Evolutionary conservation across 208 protist genomes (phyloP).

Genomic region (Naegleria fowleri): DNA sequence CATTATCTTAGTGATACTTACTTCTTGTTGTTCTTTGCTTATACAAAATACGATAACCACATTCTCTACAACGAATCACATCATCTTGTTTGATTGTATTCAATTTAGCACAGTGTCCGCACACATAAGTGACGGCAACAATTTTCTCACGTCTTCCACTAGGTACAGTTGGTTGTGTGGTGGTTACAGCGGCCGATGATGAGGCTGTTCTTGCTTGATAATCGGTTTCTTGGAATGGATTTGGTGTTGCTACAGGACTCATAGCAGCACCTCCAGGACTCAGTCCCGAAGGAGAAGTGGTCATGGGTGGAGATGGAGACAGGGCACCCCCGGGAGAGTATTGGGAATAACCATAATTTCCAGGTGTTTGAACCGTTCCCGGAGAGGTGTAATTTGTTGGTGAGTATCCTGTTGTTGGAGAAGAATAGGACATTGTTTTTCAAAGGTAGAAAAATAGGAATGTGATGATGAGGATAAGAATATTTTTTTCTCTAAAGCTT

Average conservation of each 20-base stretch:
- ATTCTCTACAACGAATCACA: constrained; percentile 22
- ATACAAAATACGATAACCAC: constrained; percentile 32
- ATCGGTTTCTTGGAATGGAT: not conserved
- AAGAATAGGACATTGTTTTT: not conserved
- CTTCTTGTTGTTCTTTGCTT: constrained; percentile 29
- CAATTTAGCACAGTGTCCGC: not conserved
- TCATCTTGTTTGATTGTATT: constrained; percentile 28
- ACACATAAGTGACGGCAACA: constrained; percentile 15
- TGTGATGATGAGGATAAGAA: too few species aligned
- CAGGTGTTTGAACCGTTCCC: not conserved
- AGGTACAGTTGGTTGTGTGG: not conserved
- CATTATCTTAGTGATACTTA: constrained; percentile 8
- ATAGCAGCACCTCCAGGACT: not conserved
- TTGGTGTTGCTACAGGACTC: not conserved
- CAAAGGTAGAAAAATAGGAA: too few species aligned
- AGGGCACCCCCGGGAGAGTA: too few species aligned
- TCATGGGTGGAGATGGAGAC: too few species aligned
- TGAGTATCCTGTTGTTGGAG: not conserved
- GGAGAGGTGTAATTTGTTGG: not conserved
- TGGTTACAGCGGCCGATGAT: not conserved
- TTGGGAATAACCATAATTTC: too few species aligned
- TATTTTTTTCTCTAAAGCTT: too few species aligned
- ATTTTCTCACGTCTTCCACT: not conserved
- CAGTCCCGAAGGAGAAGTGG: not conserved
- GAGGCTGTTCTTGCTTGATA: not conserved